Conservation (phyloP, 768 basidiomycete species). For the Lentinula sp. region DNA sequence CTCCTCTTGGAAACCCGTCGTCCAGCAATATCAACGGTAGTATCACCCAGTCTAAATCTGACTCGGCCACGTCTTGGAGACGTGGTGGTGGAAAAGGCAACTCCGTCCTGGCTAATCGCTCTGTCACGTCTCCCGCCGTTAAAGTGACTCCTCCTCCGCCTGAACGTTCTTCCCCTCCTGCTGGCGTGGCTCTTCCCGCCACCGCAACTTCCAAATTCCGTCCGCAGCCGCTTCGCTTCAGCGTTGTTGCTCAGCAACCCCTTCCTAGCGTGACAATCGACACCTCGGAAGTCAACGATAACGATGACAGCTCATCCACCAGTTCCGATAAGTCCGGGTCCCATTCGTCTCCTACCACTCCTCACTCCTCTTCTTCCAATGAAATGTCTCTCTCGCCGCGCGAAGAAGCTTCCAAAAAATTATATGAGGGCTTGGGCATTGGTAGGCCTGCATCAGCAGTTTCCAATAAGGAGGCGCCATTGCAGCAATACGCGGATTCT, state of each 20-base stretch:
- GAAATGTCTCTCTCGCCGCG: conserved; percentile 69
- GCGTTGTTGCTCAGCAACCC: conserved; percentile 41
- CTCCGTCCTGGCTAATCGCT: conserved; percentile 64
- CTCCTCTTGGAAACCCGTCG: conserved; percentile 51
- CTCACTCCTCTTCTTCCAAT: conserved; percentile 62
- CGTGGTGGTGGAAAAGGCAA: conserved; percentile 58
- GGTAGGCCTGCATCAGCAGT: conserved; percentile 55
- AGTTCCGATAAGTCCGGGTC: conserved; percentile 48
- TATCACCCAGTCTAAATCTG: conserved; percentile 68
- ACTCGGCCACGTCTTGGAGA: conserved; percentile 75
- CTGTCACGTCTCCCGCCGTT: conserved; percentile 58
- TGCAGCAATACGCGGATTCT: conserved; percentile 22
- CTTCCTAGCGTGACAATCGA: conserved; percentile 55
- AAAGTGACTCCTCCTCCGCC: conserved; percentile 69
- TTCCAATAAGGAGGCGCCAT: conserved; percentile 25
- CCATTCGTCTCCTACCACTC: conserved; percentile 64
- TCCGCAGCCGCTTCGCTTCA: conserved; percentile 66
- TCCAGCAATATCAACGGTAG: conserved; percentile 29
- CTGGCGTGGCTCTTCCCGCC: conserved; percentile 17
- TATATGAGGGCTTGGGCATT: conserved; percentile 86
- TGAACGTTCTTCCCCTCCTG: conserved; percentile 53
- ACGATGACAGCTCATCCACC: conserved; percentile 53
- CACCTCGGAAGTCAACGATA: conserved; percentile 42
- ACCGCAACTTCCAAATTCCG: conserved; percentile 36
- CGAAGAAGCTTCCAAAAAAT: conserved; percentile 81